Conservation (phyloP, 306 rosid genomes). For the Prunus fruticosa region DNA sequence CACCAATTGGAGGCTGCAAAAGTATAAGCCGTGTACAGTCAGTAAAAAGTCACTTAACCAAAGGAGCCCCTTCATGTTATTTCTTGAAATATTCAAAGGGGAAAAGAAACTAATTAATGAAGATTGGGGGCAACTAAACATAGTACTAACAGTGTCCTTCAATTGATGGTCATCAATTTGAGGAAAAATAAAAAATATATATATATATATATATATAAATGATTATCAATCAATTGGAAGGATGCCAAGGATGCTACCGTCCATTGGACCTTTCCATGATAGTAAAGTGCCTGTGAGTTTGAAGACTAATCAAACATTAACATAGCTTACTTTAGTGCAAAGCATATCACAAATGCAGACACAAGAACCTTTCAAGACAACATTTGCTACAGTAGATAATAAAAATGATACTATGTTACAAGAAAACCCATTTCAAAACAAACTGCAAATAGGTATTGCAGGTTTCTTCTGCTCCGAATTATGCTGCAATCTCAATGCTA, state of each 20-base stretch:
- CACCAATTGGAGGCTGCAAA: conserved; percentile 74
- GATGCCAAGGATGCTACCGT: neutral
- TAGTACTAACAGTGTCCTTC: neutral
- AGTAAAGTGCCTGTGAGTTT: neutral
- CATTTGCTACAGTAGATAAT: neutral
- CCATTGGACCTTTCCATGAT: neutral
- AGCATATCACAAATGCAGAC: neutral
- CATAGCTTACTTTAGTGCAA: neutral
- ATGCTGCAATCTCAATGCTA: too few species aligned
- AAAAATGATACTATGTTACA: neutral
- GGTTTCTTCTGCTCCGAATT: neutral
- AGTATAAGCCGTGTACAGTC: neutral
- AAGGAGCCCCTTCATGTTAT: neutral
- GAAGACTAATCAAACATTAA: neutral
- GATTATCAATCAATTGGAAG: neutral
- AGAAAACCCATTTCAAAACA: neutral
- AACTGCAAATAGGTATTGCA: neutral
- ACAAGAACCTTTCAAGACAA: neutral
- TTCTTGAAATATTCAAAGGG: neutral
- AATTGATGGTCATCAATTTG: neutral
- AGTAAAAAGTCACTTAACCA: neutral
- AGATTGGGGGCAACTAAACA: neutral
- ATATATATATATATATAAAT: neutral
- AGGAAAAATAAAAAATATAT: neutral
- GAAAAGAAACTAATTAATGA: neutral